A percentile compares a stretch with the other conserved stretches of the same genome.
phyloP scores from a whole-genome alignment of 164 flowering plant genomes.

The Protea cynaroides region DNA sequence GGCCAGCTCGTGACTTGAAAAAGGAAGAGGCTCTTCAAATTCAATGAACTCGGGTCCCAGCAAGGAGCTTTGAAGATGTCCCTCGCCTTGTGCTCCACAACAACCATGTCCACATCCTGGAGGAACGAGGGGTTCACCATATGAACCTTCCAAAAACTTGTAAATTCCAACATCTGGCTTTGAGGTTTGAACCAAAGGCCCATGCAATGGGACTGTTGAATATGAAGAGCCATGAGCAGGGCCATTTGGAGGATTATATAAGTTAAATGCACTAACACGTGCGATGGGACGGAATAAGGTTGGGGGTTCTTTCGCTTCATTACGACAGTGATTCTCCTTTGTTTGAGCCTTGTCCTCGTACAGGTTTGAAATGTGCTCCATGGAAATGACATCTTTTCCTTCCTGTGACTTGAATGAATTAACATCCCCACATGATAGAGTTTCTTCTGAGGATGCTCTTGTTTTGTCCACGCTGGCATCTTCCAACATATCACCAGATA shows the following conservation, averaged over 20 bases:
- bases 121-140: constrained; percentile 48
- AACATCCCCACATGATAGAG: constrained; percentile 52
- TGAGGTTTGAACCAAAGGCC: constrained; percentile 34
- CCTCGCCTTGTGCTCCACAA: constrained; percentile 24
- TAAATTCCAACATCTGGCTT: constrained; percentile 39
- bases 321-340: constrained; percentile 18
- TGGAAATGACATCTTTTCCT: constrained; percentile 39
- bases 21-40: constrained; percentile 48
- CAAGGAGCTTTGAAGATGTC: constrained; percentile 28
- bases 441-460: constrained; percentile 77
- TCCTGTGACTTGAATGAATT: constrained; percentile 44
- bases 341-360: constrained; percentile 18
- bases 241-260: constrained; percentile 36
- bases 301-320: constrained; percentile 28
- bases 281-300: constrained; percentile 66
- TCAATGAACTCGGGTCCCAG: constrained; percentile 88
- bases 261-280: constrained; percentile 65
- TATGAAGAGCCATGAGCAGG: constrained; percentile 15
- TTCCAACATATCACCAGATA: constrained; percentile 31
- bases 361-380: constrained; percentile 31
- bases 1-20: constrained; percentile 58
- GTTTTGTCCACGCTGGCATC: constrained; percentile 52
- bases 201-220: constrained; percentile 28
- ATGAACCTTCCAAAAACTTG: constrained; percentile 41
- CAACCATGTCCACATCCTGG: constrained; percentile 71